Evolutionary conservation across 2,329 filamentous ascomycete genomes (phyloP).

Genomic region (Talaromyces islandicus): DNA sequence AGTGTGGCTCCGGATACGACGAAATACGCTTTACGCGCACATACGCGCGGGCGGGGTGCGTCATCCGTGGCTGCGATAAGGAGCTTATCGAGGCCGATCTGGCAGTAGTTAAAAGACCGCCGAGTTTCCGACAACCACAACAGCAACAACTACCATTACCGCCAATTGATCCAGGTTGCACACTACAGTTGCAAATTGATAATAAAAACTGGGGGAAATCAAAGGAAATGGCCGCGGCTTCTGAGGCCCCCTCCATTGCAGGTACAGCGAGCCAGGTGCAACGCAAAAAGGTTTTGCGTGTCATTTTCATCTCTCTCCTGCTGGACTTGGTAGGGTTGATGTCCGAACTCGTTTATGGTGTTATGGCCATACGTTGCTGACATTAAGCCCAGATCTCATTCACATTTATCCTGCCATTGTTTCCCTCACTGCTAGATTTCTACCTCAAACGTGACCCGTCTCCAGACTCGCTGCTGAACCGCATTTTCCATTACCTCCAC

Average conservation of each 20-base stretch:
- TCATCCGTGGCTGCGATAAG: neutral
- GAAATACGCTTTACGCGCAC: neutral
- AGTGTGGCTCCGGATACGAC: too few relatives aligned
- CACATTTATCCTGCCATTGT: constrained; percentile 95
- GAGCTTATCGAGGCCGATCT: neutral
- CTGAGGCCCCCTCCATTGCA: constrained; percentile 7
- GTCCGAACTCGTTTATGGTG: neutral
- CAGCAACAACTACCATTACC: neutral
- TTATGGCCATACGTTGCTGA: neutral
- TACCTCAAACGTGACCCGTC: constrained; percentile 74
- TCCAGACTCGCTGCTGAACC: constrained; percentile 64
- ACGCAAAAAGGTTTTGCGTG: constrained; percentile 75
- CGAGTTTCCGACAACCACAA: neutral
- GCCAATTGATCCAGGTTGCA: neutral
- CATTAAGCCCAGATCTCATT: constrained; percentile 72
- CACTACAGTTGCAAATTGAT: neutral
- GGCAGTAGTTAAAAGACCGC: neutral
- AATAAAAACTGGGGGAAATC: too few relatives aligned
- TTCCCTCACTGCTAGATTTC: constrained; percentile 91
- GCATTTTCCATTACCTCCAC: constrained; percentile 77
- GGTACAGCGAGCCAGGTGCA: neutral
- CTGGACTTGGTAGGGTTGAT: constrained; percentile 68
- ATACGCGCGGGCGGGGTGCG: neutral
- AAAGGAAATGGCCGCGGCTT: constrained; percentile 21
- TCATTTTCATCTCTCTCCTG: constrained; percentile 83